These are phyloP conservation scores for Coffea canephora DNA, from an alignment of 257 asterid species.

Conservation along the genomic window DNA sequence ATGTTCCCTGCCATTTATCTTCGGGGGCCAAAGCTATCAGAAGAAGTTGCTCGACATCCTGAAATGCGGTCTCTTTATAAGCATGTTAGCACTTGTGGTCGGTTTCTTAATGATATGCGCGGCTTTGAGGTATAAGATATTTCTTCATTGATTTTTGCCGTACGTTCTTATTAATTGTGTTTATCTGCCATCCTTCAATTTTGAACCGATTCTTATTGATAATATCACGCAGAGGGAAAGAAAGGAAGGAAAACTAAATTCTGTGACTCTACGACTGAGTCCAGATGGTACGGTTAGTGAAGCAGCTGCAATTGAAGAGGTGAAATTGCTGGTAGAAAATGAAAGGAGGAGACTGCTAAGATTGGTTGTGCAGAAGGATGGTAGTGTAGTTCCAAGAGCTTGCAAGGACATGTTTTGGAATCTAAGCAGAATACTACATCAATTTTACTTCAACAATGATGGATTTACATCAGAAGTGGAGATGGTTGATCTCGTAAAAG, in stretches of 20 bases:
- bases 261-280: conserved; percentile 46
- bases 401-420: conserved; percentile 87
- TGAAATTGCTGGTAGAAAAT: conserved; percentile 38
- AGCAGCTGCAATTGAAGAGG: conserved; percentile 44
- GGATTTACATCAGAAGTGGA: conserved; percentile 59
- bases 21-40: conserved; percentile 73
- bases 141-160: too few species aligned
- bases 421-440: conserved; percentile 56
- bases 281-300: conserved; percentile 40
- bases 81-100: conserved; percentile 72
- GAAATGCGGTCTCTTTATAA: conserved; percentile 54
- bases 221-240: conserved; percentile 64
- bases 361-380: conserved; percentile 49
- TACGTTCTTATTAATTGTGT: too few species aligned
- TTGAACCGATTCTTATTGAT: neutral
- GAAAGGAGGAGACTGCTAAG: conserved; percentile 58
- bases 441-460: conserved; percentile 62
- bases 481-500: conserved; percentile 46
- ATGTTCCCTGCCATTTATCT: conserved; percentile 80
- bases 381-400: conserved; percentile 53
- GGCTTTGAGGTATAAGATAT: conserved; percentile 55
- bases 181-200: neutral
- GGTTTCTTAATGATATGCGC: conserved; percentile 75
- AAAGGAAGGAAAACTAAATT: conserved; percentile 64
- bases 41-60: conserved; percentile 55